phyloP scores from a whole-genome alignment of 2,329 filamentous ascomycete species.

The Aspergillus proliferans region DNA sequence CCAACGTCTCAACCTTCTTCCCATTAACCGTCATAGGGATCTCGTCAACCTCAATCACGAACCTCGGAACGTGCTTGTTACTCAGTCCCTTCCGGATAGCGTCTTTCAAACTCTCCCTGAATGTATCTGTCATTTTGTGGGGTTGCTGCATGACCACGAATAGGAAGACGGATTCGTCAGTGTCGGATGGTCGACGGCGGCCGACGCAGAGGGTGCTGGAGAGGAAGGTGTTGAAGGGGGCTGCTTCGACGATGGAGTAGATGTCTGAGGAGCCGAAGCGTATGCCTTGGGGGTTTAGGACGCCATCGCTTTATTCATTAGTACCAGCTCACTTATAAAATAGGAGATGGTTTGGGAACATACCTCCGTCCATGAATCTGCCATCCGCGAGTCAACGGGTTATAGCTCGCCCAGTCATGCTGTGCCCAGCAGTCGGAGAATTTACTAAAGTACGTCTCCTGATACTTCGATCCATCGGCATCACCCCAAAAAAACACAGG shows the following conservation, averaged over 20 bases:
- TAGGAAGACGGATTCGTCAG: slow-evolving; percentile 54
- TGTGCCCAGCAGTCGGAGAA: slow-evolving; percentile 5
- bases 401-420: background rate
- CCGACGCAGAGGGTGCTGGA: slow-evolving; percentile 74
- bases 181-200: slow-evolving; percentile 58
- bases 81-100: slow-evolving; percentile 62
- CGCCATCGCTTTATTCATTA: slow-evolving; percentile 51
- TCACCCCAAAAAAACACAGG: slow-evolving; percentile 58
- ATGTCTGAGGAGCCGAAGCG: slow-evolving; percentile 77
- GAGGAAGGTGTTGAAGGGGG: slow-evolving; percentile 55
- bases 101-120: slow-evolving; percentile 57
- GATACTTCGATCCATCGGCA: slow-evolving; percentile 50
- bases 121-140: slow-evolving; percentile 44
- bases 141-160: slow-evolving; percentile 58
- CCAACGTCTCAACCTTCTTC: slow-evolving; percentile 78
- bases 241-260: slow-evolving; percentile 60
- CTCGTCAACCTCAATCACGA: slow-evolving; percentile 71
- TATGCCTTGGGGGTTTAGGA: slow-evolving; percentile 74
- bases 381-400: background rate
- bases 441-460: slow-evolving; percentile 20
- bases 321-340: background rate
- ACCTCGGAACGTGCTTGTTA: slow-evolving; percentile 69
- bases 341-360: background rate
- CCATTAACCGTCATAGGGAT: slow-evolving; percentile 78
- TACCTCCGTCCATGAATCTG: background rate